phyloP scores from a whole-genome alignment of 2,329 filamentous ascomycete genomes.

The Septoria linicola region DNA sequence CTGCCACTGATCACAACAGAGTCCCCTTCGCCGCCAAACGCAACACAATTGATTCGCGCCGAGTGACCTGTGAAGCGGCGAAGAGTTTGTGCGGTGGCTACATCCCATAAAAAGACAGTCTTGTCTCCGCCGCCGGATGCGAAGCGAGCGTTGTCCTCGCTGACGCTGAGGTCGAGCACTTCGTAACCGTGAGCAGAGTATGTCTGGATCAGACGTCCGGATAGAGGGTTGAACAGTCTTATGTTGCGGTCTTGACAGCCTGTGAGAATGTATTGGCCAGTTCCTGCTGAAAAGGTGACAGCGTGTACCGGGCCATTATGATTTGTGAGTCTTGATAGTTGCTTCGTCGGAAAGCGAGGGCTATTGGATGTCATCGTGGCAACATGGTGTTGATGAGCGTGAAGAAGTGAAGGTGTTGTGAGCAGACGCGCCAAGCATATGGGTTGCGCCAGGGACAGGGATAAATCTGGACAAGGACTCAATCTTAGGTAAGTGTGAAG shows the following conservation, averaged over 20 bases:
- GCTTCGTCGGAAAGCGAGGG: constrained; percentile 30
- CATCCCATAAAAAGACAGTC: constrained; percentile 91
- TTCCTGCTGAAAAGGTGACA: constrained; percentile 50
- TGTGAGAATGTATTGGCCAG: constrained; percentile 66
- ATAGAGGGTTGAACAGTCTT: constrained; percentile 75
- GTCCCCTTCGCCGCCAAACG: constrained; percentile 72
- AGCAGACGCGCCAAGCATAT: background rate
- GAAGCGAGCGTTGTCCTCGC: constrained; percentile 76
- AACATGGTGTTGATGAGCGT: constrained; percentile 4
- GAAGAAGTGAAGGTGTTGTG: background rate
- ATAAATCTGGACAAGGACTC: too few relatives aligned
- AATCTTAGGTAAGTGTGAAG: too few relatives aligned
- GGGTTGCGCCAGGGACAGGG: background rate
- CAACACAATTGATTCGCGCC: constrained; percentile 74
- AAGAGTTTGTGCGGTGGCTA: constrained; percentile 72
- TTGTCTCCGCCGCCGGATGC: constrained; percentile 87
- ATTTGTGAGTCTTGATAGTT: constrained; percentile 33
- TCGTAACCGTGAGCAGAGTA: constrained; percentile 91
- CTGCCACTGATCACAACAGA: constrained; percentile 69
- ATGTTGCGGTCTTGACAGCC: constrained; percentile 82
- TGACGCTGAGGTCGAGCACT: constrained; percentile 75
- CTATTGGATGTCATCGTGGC: constrained; percentile 18
- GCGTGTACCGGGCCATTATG: constrained; percentile 47
- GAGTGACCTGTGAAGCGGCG: constrained; percentile 67
- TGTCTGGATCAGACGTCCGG: constrained; percentile 68